Percentiles rank a stretch among this genome's conserved stretches.
Conservation (phyloP, 2,329 filamentous ascomycete species). For the Talaromyces sp. region DNA sequence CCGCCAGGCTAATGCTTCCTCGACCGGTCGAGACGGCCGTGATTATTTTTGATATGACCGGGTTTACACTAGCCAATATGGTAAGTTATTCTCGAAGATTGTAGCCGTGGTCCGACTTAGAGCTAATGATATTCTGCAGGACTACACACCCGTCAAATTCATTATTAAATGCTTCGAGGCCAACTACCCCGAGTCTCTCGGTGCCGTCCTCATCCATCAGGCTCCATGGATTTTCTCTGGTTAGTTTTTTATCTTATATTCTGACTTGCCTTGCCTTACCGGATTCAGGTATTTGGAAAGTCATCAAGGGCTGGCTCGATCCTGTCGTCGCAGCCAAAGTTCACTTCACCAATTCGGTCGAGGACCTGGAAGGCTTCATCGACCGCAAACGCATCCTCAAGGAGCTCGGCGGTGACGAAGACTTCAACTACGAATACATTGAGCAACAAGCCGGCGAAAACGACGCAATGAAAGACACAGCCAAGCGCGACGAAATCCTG, state of each 20-base stretch:
- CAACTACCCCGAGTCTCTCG: conserved; percentile 92
- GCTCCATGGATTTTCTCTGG: conserved; percentile 96
- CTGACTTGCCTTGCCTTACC: not conserved
- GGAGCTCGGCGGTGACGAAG: conserved; percentile 79
- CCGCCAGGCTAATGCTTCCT: conserved; percentile 73
- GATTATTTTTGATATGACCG: conserved; percentile 92
- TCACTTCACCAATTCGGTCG: conserved; percentile 77
- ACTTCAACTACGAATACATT: conserved; percentile 76
- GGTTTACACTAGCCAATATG: conserved; percentile 94
- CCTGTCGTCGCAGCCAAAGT: conserved; percentile 93
- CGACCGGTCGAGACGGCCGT: conserved; percentile 86
- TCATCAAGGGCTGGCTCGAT: conserved; percentile 93
- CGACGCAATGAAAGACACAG: conserved; percentile 61
- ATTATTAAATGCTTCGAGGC: conserved; percentile 99
- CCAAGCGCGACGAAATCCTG: conserved; percentile 58
- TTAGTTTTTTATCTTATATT: conserved; percentile 31
- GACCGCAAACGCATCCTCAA: conserved; percentile 64
- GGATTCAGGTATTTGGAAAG: conserved; percentile 78
- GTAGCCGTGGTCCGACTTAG: not conserved
- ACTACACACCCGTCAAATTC: conserved; percentile 94
- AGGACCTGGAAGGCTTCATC: conserved; percentile 75
- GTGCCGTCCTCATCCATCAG: conserved; percentile 87
- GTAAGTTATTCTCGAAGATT: conserved; percentile 35
- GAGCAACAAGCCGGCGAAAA: conserved; percentile 76
- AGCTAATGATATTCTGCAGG: conserved; percentile 41